These are phyloP conservation scores for Hyaloscypha hepaticicola DNA, from an alignment of 495 filamentous ascomycete species.

Conservation along the genomic window DNA sequence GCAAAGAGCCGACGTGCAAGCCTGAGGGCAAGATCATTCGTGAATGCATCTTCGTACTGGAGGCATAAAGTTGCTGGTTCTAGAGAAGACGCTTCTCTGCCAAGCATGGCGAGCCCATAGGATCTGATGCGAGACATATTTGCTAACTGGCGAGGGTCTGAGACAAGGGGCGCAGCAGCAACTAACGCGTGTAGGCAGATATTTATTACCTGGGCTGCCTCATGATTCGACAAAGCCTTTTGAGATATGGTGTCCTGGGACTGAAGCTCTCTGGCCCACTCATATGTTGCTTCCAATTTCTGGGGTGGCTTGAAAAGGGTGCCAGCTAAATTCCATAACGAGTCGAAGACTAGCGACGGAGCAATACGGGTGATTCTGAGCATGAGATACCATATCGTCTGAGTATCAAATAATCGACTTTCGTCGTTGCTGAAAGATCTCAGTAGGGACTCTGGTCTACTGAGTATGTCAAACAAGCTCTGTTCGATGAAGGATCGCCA, in stretches of 20 bases:
- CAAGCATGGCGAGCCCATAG: constrained; percentile 40
- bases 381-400: constrained; percentile 53
- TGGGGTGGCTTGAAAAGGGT: constrained; percentile 65
- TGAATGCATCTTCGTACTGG: constrained; percentile 56
- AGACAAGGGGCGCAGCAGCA: constrained; percentile 50
- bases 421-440: constrained; percentile 60
- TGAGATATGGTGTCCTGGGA: constrained; percentile 39
- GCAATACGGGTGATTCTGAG: constrained; percentile 48
- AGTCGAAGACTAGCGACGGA: constrained; percentile 64
- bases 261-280: constrained; percentile 35
- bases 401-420: constrained; percentile 45
- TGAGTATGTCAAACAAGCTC: constrained; percentile 70
- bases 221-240: constrained; percentile 24
- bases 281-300: constrained; percentile 43
- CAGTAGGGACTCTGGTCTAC: constrained; percentile 61
- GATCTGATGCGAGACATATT: constrained; percentile 55
- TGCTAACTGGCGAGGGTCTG: constrained; percentile 40
- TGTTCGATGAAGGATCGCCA: constrained; percentile 67
- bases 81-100: constrained; percentile 32
- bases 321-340: constrained; percentile 72
- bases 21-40: constrained; percentile 49
- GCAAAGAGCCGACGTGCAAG: constrained; percentile 50
- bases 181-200: constrained; percentile 54
- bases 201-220: constrained; percentile 50
- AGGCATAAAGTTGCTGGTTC: constrained; percentile 40